Base-by-base conservation (phyloP, 2,329 filamentous ascomycete genomes). In the Neonectria faginata region DNA sequence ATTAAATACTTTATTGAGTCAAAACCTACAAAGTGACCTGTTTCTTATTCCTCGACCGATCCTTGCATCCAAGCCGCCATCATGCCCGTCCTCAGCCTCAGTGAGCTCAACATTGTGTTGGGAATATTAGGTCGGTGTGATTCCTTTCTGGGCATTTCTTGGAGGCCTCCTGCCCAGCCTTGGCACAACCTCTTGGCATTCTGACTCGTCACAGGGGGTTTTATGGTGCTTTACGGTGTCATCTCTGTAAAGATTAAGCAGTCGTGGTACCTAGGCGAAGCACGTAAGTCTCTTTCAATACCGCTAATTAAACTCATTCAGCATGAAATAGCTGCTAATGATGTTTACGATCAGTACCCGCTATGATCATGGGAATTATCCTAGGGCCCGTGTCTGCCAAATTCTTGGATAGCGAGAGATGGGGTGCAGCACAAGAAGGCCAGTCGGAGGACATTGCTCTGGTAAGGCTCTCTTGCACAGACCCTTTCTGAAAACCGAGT, bases 301-400 rank as follows among this genome's bases (percentile, higher is more conserved):
- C 31, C 31, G 31, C 31, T 33, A 33, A 33, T 33, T 9, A 33
- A 47, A 6, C 5, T 12, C 12, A 7, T 12, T 33, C 18, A 25
- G 16, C 18, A 4, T 8, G 31, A 33, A 33, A 33, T 12, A 12
- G 31, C 12, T 33, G 31, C 31, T 33, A 33, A 33, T 33, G 31
- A 12, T 12, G 31, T 12, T 33, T 33, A 12, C 31, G 9, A 9
- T 9, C 36, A 88, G 85, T 88, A 18, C 86, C 86, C 3, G 85
- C 87, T 1, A 80, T 89, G 25, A 20, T 85, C 10, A 67, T 87
- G 33, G 88, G 87, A 3, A 81, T 87, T 53, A 70, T 82, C 1
- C 78, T 89, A 3, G 87, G 88, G 0, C 87, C 87, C 0, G 74
- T 87, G n/a, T 80, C 83, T 5, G 83, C 85, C 1, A 87, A 81